phyloP scores from a whole-genome alignment of 2,329 filamentous ascomycete genomes.

The Fusarium sp. region DNA sequence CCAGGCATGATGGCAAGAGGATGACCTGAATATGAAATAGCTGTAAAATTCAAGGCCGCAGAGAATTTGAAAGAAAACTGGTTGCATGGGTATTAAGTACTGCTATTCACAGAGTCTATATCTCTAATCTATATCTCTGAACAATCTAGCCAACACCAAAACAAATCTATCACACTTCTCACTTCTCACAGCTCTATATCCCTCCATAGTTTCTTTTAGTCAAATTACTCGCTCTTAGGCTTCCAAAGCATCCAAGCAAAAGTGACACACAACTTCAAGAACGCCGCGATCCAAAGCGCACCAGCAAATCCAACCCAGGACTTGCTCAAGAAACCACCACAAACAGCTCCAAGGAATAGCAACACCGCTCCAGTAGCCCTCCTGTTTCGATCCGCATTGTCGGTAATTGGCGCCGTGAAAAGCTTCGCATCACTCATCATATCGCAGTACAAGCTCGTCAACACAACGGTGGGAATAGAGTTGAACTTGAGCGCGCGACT shows the following conservation, averaged over 20 bases:
- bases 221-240: conserved; percentile 26
- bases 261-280: conserved; percentile 40
- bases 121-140: neutral
- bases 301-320: conserved; percentile 45
- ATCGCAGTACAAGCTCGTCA: conserved; percentile 47
- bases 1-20: too few species aligned
- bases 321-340: conserved; percentile 45
- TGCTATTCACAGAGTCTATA: neutral
- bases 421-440: conserved; percentile 46
- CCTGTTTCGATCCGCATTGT: conserved; percentile 44
- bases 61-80: too few species aligned
- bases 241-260: conserved; percentile 44
- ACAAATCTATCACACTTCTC: too few species aligned
- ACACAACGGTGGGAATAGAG: conserved; percentile 43
- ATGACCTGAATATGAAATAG: too few species aligned
- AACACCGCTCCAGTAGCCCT: conserved; percentile 37
- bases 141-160: neutral
- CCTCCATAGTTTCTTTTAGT: neutral
- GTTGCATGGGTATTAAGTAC: neutral
- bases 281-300: conserved; percentile 46
- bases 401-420: conserved; percentile 41
- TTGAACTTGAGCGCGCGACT: conserved; percentile 46
- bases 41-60: too few species aligned
- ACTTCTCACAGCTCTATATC: neutral
- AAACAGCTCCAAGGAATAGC: conserved; percentile 40